Conservation (phyloP, 2,329 filamentous ascomycete species). For the Pyrenophora tritici-repentis region DNA sequence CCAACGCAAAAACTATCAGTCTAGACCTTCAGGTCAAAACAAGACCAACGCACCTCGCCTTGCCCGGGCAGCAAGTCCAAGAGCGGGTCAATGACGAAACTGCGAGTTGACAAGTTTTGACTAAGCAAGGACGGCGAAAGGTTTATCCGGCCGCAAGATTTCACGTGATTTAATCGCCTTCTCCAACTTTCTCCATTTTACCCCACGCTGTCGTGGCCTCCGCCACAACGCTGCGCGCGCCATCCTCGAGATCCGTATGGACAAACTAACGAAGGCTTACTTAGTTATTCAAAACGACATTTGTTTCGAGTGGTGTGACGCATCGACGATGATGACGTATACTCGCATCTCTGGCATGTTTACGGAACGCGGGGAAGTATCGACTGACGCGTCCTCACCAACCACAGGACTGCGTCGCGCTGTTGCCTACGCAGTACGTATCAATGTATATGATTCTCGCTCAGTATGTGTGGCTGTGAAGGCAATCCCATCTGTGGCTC, state of each 20-base stretch:
- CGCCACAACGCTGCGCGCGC: no score
- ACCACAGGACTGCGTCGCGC: constrained; percentile 17
- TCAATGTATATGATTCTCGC: not conserved
- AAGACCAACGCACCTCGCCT: not conserved
- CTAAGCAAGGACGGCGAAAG: not conserved
- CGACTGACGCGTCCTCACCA: constrained; percentile 22
- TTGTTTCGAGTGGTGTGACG: constrained; percentile 1
- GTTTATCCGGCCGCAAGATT: not conserved
- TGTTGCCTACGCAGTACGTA: not conserved
- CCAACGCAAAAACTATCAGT: not conserved
- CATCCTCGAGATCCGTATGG: no score
- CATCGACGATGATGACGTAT: constrained; percentile 6
- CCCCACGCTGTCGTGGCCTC: no score
- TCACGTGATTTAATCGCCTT: not conserved
- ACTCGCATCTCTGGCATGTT: constrained; percentile 6
- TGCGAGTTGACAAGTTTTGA: not conserved
- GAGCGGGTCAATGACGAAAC: not conserved
- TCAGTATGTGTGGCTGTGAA: not conserved
- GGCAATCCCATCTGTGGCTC: not conserved
- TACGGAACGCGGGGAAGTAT: constrained; percentile 10
- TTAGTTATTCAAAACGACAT: not conserved
- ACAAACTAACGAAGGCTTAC: no score
- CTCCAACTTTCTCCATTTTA: no score
- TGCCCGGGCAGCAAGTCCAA: not conserved
- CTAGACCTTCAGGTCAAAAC: not conserved